Evolutionary conservation across 768 basidiomycete genomes (phyloP).

Genomic region (Clitopilus passeckerianus): DNA sequence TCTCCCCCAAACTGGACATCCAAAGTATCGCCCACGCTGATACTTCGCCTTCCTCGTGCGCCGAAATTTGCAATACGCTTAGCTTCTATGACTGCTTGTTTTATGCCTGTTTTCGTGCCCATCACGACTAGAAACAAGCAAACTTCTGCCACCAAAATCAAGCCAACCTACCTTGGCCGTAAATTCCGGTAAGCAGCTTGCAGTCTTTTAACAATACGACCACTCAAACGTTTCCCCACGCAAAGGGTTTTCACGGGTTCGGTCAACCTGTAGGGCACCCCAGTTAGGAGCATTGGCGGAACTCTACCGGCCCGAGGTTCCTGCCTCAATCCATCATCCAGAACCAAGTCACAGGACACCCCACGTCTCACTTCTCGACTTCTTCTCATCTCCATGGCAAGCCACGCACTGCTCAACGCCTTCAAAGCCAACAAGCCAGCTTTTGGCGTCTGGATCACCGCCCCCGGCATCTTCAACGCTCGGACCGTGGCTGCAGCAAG

Average conservation of each 20-base stretch:
- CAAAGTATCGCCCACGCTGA: too few relatives aligned
- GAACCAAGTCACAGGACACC: neutral
- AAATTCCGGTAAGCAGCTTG: too few relatives aligned
- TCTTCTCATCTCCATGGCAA: constrained; percentile 31
- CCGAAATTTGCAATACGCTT: too few relatives aligned
- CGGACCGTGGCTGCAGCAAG: constrained; percentile 54
- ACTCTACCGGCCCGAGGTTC: neutral
- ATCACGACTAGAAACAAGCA: too few relatives aligned
- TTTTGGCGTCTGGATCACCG: constrained; percentile 63
- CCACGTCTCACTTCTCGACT: neutral
- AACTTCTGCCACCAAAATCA: too few relatives aligned
- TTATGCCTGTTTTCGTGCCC: too few relatives aligned
- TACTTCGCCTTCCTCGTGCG: too few relatives aligned
- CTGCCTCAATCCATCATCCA: neutral
- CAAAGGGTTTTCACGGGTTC: neutral
- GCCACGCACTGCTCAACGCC: constrained; percentile 47
- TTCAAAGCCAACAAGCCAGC: constrained; percentile 55
- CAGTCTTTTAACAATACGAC: too few relatives aligned
- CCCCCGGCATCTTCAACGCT: constrained; percentile 54
- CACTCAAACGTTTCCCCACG: too few relatives aligned
- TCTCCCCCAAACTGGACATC: neutral
- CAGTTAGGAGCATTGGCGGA: neutral
- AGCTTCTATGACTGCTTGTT: too few relatives aligned
- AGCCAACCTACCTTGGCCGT: too few relatives aligned
- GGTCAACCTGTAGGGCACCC: neutral